These are phyloP conservation scores for Cubamyces lactineus DNA, from an alignment of 768 basidiomycete species.

Conservation along the genomic window DNA sequence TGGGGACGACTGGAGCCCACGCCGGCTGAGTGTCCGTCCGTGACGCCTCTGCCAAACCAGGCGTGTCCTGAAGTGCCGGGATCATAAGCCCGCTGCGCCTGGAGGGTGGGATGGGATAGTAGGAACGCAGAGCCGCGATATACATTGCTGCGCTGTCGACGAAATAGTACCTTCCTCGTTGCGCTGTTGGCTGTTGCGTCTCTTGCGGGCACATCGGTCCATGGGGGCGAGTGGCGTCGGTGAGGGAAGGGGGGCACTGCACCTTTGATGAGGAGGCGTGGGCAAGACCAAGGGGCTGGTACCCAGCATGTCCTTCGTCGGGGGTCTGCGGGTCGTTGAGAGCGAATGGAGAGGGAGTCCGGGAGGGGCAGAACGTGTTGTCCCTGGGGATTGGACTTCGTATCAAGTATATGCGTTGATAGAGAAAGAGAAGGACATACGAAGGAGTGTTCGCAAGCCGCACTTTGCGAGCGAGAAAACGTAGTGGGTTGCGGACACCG, in stretches of 20 bases:
- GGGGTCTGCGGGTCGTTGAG: neutral
- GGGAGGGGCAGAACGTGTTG: neutral
- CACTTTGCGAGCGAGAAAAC: neutral
- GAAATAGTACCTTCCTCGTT: neutral
- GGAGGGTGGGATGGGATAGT: neutral
- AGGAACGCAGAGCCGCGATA: neutral
- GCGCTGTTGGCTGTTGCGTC: neutral
- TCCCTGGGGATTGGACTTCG: neutral
- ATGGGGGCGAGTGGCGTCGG: neutral
- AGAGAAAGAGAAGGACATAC: no score
- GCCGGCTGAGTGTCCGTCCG: neutral
- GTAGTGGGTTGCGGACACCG: neutral
- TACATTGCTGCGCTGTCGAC: neutral
- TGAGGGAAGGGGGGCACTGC: neutral
- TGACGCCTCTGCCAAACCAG: neutral
- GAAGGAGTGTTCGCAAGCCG: neutral
- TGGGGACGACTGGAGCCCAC: neutral
- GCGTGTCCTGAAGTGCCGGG: neutral
- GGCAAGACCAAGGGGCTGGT: neutral
- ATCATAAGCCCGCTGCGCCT: neutral
- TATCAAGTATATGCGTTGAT: neutral
- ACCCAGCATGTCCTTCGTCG: neutral
- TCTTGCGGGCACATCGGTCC: neutral
- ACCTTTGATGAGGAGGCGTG: slow-evolving; percentile 3
- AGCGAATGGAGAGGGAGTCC: neutral